These are phyloP conservation scores for Coffea humblotiana DNA, from an alignment of 305 asterid genomes.

Conservation along the genomic window DNA sequence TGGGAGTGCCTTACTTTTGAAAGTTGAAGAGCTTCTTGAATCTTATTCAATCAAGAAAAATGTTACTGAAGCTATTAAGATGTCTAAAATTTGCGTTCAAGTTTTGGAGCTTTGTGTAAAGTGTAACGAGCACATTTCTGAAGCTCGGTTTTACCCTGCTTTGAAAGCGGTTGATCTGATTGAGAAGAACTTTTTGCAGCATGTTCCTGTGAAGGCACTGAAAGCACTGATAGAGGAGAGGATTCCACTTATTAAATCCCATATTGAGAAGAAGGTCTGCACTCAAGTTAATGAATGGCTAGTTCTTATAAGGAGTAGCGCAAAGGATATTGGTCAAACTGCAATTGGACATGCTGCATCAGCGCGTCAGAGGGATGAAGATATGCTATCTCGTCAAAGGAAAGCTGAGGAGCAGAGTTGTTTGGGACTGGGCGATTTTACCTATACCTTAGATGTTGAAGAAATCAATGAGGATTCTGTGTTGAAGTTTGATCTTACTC, in stretches of 20 bases:
- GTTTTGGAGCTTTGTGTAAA: constrained; percentile 81
- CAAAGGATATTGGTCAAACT: constrained; percentile 81
- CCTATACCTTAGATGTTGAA: constrained; percentile 79
- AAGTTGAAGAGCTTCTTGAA: constrained; percentile 85
- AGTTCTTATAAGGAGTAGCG: constrained; percentile 75
- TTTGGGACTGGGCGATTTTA: constrained; percentile 74
- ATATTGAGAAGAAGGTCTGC: constrained; percentile 78
- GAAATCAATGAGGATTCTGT: constrained; percentile 73
- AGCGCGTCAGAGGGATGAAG: constrained; percentile 95
- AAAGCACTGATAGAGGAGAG: constrained; percentile 55
- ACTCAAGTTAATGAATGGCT: constrained; percentile 91
- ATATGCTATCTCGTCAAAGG: constrained; percentile 90
- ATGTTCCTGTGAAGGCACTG: constrained; percentile 61
- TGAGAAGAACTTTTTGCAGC: constrained; percentile 59
- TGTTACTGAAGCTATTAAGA: constrained; percentile 77
- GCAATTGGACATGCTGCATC: constrained; percentile 83
- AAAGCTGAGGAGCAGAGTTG: constrained; percentile 83
- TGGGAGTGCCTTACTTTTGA: constrained; percentile 66
- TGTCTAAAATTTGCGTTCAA: constrained; percentile 69
- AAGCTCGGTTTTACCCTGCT: constrained; percentile 85
- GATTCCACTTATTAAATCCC: constrained; percentile 66
- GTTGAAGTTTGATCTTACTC: constrained; percentile 77
- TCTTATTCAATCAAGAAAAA: constrained; percentile 73
- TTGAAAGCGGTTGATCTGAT: constrained; percentile 69
- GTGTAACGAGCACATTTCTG: constrained; percentile 77